Conservation (phyloP, 2,329 filamentous ascomycete species). For the Parastagonospora nodorum region DNA sequence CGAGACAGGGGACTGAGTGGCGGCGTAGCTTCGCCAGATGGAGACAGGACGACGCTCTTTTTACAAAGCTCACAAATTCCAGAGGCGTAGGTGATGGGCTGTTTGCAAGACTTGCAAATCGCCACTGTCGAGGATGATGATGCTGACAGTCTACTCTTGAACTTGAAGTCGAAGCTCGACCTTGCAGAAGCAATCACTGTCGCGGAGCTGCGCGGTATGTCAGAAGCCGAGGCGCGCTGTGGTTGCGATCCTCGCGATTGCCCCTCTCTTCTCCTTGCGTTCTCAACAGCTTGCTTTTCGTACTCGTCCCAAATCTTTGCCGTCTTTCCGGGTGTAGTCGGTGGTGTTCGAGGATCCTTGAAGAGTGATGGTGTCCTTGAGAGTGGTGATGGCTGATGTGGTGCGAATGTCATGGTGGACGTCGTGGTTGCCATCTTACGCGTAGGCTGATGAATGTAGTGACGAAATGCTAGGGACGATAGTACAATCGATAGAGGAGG, state of each 20-base stretch:
- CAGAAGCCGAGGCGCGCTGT: constrained; percentile 25
- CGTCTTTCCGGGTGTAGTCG: constrained; percentile 33
- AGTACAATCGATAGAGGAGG: constrained; percentile 18
- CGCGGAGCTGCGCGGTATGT: constrained; percentile 16
- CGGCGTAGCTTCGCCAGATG: constrained; percentile 32
- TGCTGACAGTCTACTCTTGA: constrained; percentile 12
- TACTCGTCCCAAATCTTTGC: constrained; percentile 44
- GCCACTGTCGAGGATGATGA: constrained; percentile 27
- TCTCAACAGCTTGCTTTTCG: constrained; percentile 38
- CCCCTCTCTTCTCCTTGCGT: constrained; percentile 34
- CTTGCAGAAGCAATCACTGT: constrained; percentile 10
- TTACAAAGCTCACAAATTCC: constrained; percentile 40
- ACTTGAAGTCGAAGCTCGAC: constrained; percentile 35
- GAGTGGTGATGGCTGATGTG: constrained; percentile 27
- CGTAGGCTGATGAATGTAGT: not conserved
- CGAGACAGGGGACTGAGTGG: constrained; percentile 28
- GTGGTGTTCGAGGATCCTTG: constrained; percentile 33
- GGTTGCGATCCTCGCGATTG: constrained; percentile 16
- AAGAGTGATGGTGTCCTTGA: constrained; percentile 32
- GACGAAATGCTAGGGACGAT: constrained; percentile 11
- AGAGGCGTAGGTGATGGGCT: constrained; percentile 30
- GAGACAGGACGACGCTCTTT: constrained; percentile 30
- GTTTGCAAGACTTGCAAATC: constrained; percentile 38
- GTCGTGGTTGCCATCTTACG: constrained; percentile 17
- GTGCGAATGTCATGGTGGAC: constrained; percentile 22